Evolutionary conservation across 139 green algal species (phyloP).

Genomic region (Trebouxia sp.): DNA sequence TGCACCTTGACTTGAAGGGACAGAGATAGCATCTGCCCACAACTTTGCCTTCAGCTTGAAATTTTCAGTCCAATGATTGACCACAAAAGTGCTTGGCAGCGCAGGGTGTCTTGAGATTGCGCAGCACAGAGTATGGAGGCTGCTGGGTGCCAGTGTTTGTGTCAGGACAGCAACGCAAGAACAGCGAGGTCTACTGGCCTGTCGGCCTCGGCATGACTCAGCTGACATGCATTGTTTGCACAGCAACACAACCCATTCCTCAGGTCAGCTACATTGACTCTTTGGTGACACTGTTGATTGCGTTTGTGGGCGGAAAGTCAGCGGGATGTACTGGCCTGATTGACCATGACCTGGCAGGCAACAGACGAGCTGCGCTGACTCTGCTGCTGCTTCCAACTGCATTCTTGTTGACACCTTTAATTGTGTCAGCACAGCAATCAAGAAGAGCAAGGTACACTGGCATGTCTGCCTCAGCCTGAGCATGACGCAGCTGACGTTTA

Average conservation of each 20-base stretch:
- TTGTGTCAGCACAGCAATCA: conserved; percentile 48
- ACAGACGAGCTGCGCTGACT: too few species aligned
- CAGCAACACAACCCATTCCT: conserved; percentile 36
- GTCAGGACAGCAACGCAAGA: conserved; percentile 42
- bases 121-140: conserved; percentile 65
- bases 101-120: conserved; percentile 35
- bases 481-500: conserved; percentile 61
- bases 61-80: not conserved
- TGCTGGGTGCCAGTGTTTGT: conserved; percentile 75
- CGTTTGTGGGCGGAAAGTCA: too few species aligned
- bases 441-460: conserved; percentile 71
- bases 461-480: conserved; percentile 63
- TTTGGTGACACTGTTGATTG: too few species aligned
- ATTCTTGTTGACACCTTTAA: too few species aligned
- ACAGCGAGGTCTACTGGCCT: conserved; percentile 72
- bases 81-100: not conserved
- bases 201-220: conserved; percentile 59
- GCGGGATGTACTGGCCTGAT: too few species aligned
- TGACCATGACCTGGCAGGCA: too few species aligned
- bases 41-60: not conserved
- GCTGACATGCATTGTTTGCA: conserved; percentile 72
- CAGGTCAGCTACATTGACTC: conserved; percentile 27
- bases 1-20: too few species aligned
- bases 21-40: too few species aligned
- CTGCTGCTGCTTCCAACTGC: too few species aligned